phyloP scores from a whole-genome alignment of 306 rosid species.

The Astragalus membranaceus region DNA sequence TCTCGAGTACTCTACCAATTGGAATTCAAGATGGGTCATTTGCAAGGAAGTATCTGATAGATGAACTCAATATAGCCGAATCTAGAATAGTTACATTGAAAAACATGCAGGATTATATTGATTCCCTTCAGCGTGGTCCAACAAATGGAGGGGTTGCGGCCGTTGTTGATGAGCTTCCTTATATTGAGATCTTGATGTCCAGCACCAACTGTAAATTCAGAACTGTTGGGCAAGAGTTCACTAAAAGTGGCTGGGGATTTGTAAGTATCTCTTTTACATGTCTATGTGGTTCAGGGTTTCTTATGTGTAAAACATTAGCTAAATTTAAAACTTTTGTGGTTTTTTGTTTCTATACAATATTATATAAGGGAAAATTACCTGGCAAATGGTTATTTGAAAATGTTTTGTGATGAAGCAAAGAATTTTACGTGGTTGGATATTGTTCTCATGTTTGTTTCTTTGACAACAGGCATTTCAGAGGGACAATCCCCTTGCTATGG shows the following conservation, averaged over 20 bases:
- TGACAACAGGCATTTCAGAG: conserved; percentile 69
- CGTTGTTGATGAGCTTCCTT: conserved; percentile 84
- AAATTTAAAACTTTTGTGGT: not conserved
- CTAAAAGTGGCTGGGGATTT: conserved; percentile 88
- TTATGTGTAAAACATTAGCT: too few species aligned
- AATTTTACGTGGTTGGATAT: too few species aligned
- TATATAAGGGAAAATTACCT: not conserved
- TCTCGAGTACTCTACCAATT: conserved; percentile 50
- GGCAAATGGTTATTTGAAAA: not conserved
- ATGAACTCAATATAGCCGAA: conserved; percentile 61
- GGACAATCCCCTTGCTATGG: conserved; percentile 89
- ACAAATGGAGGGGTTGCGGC: conserved; percentile 70
- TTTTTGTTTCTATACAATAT: not conserved
- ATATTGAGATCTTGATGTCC: conserved; percentile 58
- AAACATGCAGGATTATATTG: conserved; percentile 35
- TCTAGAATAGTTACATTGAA: conserved; percentile 57
- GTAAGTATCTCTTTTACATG: conserved; percentile 42
- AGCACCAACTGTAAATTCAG: conserved; percentile 44
- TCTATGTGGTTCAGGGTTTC: too few species aligned
- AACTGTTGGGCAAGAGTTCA: conserved; percentile 81
- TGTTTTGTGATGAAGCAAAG: not conserved
- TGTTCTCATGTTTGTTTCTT: not conserved
- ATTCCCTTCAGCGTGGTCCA: conserved; percentile 59
- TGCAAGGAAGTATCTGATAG: conserved; percentile 43
- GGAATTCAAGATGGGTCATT: conserved; percentile 88